Conservation (phyloP, 2,329 filamentous ascomycete genomes). For the Penicillium sp. region DNA sequence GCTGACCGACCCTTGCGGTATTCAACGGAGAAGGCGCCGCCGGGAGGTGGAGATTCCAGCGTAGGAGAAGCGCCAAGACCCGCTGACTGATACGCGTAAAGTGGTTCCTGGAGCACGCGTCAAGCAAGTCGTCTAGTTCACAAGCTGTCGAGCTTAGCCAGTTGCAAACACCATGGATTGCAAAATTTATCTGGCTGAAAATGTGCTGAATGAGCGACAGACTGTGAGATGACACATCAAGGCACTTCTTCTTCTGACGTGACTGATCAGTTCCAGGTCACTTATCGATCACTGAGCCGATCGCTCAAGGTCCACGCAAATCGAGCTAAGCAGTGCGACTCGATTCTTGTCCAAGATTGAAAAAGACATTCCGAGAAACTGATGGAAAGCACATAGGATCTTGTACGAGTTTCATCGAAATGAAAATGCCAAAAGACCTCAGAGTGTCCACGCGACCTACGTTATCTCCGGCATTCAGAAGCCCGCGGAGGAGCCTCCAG, state of each 20-base stretch:
- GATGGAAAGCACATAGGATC: slow-evolving; percentile 53
- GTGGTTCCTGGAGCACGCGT: slow-evolving; percentile 32
- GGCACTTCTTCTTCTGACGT: not conserved
- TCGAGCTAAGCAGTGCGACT: slow-evolving; percentile 70
- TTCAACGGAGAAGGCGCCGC: slow-evolving; percentile 7
- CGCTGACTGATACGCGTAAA: slow-evolving; percentile 41
- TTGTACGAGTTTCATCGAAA: slow-evolving; percentile 76
- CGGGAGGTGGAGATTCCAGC: slow-evolving; percentile 7
- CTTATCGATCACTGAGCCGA: slow-evolving; percentile 78
- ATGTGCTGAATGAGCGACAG: slow-evolving; percentile 68
- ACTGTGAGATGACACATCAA: slow-evolving; percentile 49
- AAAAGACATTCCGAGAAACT: not conserved
- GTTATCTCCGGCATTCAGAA: slow-evolving; percentile 67
- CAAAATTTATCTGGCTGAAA: slow-evolving; percentile 65
- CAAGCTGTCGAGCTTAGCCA: slow-evolving; percentile 1
- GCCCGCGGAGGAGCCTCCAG: slow-evolving; percentile 27
- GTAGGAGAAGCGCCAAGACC: slow-evolving; percentile 28
- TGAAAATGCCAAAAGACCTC: slow-evolving; percentile 68
- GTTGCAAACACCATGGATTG: slow-evolving; percentile 48
- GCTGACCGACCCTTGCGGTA: not conserved
- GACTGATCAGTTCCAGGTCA: slow-evolving; percentile 55
- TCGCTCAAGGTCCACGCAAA: slow-evolving; percentile 79
- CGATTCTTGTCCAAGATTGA: slow-evolving; percentile 22
- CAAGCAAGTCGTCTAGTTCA: slow-evolving; percentile 8
- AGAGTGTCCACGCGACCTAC: slow-evolving; percentile 86